A percentile compares a stretch with the other conserved stretches of the same genome.
Conservation (phyloP, 2,329 filamentous ascomycete species). For the Salinomyces thailandicus region DNA sequence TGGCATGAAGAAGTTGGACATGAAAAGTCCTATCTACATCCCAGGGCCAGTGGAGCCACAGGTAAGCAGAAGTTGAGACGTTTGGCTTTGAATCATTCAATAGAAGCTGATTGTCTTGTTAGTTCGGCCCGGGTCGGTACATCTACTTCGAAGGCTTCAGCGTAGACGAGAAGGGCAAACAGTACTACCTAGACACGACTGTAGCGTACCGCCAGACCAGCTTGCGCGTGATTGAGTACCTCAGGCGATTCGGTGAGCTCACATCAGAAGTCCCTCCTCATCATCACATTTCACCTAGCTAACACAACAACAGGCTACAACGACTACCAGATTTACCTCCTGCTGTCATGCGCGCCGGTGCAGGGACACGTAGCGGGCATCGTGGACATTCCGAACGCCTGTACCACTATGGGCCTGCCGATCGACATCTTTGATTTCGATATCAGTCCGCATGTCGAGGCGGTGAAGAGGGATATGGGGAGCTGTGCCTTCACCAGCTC, state of each 20-base stretch:
- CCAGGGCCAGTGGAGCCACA: constrained; percentile 81
- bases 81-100: too few species aligned
- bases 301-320: constrained; percentile 42
- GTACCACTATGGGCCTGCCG: constrained; percentile 76
- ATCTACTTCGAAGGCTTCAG: constrained; percentile 85
- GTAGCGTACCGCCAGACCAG: constrained; percentile 78
- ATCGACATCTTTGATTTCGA: constrained; percentile 96
- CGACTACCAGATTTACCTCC: constrained; percentile 73
- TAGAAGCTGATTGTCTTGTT: too few species aligned
- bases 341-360: constrained; percentile 75
- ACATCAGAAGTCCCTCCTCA: too few species aligned
- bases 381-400: constrained; percentile 42
- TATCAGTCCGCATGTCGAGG: constrained; percentile 57
- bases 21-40: constrained; percentile 76
- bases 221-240: constrained; percentile 64
- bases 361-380: constrained; percentile 84
- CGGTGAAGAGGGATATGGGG: constrained; percentile 57
- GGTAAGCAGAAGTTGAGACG: too few species aligned
- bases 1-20: constrained; percentile 60
- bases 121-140: constrained; percentile 58
- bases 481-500: constrained; percentile 53
- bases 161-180: constrained; percentile 78
- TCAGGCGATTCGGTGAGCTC: constrained; percentile 55
- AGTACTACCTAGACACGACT: constrained; percentile 79
- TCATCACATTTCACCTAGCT: neutral